Percentiles rank a stretch among this genome's conserved stretches.
phyloP scores from a whole-genome alignment of 192 early-diverging fungal genomes.

The Borealophlyctis nickersoniae region DNA sequence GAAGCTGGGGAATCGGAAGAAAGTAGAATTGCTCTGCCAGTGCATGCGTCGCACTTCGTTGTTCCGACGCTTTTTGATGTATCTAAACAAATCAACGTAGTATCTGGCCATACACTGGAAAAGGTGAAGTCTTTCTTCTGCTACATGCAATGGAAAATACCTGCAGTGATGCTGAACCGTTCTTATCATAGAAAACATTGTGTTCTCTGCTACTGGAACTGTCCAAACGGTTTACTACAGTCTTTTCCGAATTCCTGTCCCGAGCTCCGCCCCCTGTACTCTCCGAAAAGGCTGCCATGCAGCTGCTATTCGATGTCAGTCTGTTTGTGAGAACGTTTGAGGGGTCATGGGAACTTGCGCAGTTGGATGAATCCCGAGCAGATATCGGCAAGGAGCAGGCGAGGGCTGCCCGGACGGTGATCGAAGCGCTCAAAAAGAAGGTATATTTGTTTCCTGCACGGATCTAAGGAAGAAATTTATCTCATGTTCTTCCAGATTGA shows the following conservation, averaged over 20 bases:
- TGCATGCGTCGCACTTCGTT: slow-evolving; percentile 38
- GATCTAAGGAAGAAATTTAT: slow-evolving; percentile 1
- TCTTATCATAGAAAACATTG: slow-evolving; percentile 13
- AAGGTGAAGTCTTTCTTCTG: slow-evolving; percentile 31
- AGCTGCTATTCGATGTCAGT: slow-evolving; percentile 63
- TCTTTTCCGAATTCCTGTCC: slow-evolving; percentile 20
- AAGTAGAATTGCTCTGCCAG: slow-evolving; percentile 42
- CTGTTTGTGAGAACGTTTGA: slow-evolving; percentile 52
- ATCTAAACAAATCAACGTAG: slow-evolving; percentile 42
- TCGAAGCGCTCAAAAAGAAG: neutral
- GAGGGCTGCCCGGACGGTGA: slow-evolving; percentile 13
- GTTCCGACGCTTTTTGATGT: slow-evolving; percentile 41
- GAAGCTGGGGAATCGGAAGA: too few relatives aligned
- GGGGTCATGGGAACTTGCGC: slow-evolving; percentile 1
- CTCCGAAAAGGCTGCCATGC: slow-evolving; percentile 57
- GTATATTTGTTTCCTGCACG: slow-evolving; percentile 1
- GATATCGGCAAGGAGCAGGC: neutral
- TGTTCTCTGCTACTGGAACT: slow-evolving; percentile 17
- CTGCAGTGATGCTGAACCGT: too few relatives aligned
- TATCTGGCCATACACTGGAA: slow-evolving; percentile 45
- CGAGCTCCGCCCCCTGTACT: slow-evolving; percentile 4
- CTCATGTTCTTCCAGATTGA: slow-evolving; percentile 52
- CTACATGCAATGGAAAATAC: too few relatives aligned
- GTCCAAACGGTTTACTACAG: slow-evolving; percentile 13
- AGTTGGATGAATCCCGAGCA: neutral